Base-by-base conservation (phyloP, 116 monocot genomes). In the Zostera marina region DNA sequence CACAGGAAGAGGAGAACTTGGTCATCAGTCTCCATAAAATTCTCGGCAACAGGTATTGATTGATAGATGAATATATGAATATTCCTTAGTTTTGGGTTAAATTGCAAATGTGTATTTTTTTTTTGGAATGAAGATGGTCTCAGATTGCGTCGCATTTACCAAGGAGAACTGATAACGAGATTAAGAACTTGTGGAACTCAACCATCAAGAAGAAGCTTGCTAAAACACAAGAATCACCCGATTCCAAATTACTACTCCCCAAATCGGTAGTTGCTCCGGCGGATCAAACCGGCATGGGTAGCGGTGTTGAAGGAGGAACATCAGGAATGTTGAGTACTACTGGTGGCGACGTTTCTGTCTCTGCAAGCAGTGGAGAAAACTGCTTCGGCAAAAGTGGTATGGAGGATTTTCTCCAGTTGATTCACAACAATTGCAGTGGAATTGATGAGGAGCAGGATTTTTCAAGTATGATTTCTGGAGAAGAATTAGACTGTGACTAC, bases 1-100 rank as follows among this genome's bases (percentile, higher is more conserved):
- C 66, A 9, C 66, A 52, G 44, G 57, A 70, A 10, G 76, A 76
- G 38, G 70, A 70, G 42, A 58, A 66, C 38, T 43, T 66, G 49
- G 70, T 76, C 58, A 59, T 74, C 19, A 19, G 45, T 17, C 59
- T 68, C 7, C 74, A 74, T 39, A 47, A 54, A 0, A 10, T 59
- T 10, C 38, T 74, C 9, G 74, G 74, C 12, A 74, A 74, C 44
- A 63, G 68, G 74, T 68, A 13, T 17, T 54, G 24, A 12, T 53
- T 21, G 20, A 20, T 24, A 11, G 23, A 11, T 11, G 5, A 8
- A 9, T 24, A 23, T 8, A n/a, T n/a, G n/a, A n/a, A n/a, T n/a
- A n/a, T 14, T 17, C 47, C 2, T 43, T 43, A 7, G 42, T 1
- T 51, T 51, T 19, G 20, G 9, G 7, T 19, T 7, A 13, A 20